Evolutionary conservation across 1,284 basidiomycete genomes (phyloP).

Genomic region (Volvariella volvacea): DNA sequence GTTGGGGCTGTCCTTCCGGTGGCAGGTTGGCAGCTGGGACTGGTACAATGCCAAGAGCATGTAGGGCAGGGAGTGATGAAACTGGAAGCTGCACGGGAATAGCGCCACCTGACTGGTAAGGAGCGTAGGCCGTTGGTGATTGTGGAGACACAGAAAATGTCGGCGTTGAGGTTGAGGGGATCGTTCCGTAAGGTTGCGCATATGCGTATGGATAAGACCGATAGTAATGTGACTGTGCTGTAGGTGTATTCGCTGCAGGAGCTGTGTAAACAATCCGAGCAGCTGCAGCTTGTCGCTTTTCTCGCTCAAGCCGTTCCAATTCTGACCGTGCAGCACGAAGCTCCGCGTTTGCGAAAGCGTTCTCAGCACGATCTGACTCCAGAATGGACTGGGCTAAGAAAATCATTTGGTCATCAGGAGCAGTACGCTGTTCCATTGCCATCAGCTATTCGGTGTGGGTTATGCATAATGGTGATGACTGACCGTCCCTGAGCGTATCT

Average conservation of each 20-base stretch:
- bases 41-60: constrained; percentile 68
- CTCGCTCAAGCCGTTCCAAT: constrained; percentile 58
- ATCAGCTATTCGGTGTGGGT: constrained; percentile 12
- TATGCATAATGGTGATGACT: constrained; percentile 7
- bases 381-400: constrained; percentile 53
- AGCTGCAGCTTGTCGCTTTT: constrained; percentile 40
- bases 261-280: constrained; percentile 25
- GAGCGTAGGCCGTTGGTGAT: constrained; percentile 19
- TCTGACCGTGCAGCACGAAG: constrained; percentile 56
- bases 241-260: constrained; percentile 16
- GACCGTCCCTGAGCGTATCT: constrained; percentile 52
- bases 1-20: constrained; percentile 49
- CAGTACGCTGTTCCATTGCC: constrained; percentile 42
- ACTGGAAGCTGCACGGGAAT: constrained; percentile 72
- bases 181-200: constrained; percentile 39
- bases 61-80: constrained; percentile 58
- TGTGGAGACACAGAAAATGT: constrained; percentile 25
- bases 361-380: constrained; percentile 60
- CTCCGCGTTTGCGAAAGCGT: constrained; percentile 46
- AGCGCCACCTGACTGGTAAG: constrained; percentile 35
- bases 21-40: constrained; percentile 53
- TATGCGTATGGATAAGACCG: constrained; percentile 49
- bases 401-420: constrained; percentile 56
- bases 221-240: constrained; percentile 45
- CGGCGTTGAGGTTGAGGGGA: constrained; percentile 23